Base-by-base conservation (phyloP, 179 eudicot species). In the Gypsophila paniculata region DNA sequence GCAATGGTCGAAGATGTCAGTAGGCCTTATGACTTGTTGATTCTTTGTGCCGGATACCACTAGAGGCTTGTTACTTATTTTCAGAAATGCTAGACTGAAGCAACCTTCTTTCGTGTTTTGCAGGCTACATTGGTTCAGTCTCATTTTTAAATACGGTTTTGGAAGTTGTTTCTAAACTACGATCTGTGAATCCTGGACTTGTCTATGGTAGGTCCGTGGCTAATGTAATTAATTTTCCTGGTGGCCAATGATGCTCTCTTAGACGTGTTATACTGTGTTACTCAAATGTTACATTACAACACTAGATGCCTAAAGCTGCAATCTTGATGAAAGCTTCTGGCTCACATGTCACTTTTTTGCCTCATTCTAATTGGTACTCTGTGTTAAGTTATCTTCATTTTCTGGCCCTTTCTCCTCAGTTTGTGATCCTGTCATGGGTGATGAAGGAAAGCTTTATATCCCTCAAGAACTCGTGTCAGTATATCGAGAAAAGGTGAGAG, bases 341-440 rank as follows among this genome's bases (percentile, higher is more conserved):
- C 68, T 38, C 68, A 10, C 19, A 18, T 55, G 0, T 52, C 26
- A 12, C 8, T 62, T 10, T 63, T 18, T 12, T 70, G 38, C 29
- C 65, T 26, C 17, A 22, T 49, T 51, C 17, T 66, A 14, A n/a
- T 34, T 21, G 67, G 8, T 58, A 19, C n/a, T n/a, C n/a, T n/a
- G n/a, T n/a, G n/a, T 64, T 23, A 12, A 55, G 55, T 29, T 29
- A 29, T 29, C 1, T 29, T 29, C 34, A 29, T 29, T 1, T 29
- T 1, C 34, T 29, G 75, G 63, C 48, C 57, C 57, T 61, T 55
- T 65, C 61, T 72, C 65, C 68, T 71, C 76, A 93, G 98, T 88
- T 80, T 93, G 98, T 82, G 98, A 93, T 89, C 98, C 98, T 73
- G 98, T 93, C 38, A 71, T 91, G 84, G 98, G 98, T 49, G 98